phyloP scores from a whole-genome alignment of 2,329 filamentous ascomycete species.

The Nectriaceae sp. region DNA sequence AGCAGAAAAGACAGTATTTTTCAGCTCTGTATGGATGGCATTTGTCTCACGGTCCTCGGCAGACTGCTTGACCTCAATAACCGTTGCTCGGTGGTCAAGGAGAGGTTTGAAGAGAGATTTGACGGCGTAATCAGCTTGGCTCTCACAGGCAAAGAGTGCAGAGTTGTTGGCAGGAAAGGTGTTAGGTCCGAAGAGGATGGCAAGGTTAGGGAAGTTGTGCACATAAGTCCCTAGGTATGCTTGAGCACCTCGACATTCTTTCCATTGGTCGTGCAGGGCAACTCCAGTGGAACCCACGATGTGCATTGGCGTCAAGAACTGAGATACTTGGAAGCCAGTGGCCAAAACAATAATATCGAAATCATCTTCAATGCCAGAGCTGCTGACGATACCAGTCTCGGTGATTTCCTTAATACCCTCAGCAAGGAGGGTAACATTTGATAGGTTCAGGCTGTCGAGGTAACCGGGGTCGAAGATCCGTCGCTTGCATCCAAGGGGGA shows the following conservation, averaged over 20 bases:
- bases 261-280: constrained; percentile 30
- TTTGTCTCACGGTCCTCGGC: constrained; percentile 16
- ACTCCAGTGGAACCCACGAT: constrained; percentile 27
- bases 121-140: constrained; percentile 30
- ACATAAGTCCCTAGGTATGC: constrained; percentile 33
- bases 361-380: constrained; percentile 15
- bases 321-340: constrained; percentile 28
- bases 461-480: constrained; percentile 33
- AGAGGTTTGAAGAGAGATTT: constrained; percentile 30
- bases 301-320: constrained; percentile 31
- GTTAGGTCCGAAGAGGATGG: constrained; percentile 28
- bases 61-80: constrained; percentile 18
- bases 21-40: constrained; percentile 15
- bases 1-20: constrained; percentile 16
- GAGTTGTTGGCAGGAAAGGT: constrained; percentile 31
- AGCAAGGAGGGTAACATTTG: constrained; percentile 25
- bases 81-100: constrained; percentile 26
- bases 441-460: constrained; percentile 22
- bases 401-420: constrained; percentile 26
- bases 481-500: constrained; percentile 33
- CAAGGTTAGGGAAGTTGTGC: constrained; percentile 35
- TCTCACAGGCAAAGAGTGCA: constrained; percentile 26
- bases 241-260: constrained; percentile 26
- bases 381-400: constrained; percentile 27
- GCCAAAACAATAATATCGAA: constrained; percentile 31